Base-by-base conservation (phyloP, 106 monocot genomes). In the Dioscorea zingiberensis region DNA sequence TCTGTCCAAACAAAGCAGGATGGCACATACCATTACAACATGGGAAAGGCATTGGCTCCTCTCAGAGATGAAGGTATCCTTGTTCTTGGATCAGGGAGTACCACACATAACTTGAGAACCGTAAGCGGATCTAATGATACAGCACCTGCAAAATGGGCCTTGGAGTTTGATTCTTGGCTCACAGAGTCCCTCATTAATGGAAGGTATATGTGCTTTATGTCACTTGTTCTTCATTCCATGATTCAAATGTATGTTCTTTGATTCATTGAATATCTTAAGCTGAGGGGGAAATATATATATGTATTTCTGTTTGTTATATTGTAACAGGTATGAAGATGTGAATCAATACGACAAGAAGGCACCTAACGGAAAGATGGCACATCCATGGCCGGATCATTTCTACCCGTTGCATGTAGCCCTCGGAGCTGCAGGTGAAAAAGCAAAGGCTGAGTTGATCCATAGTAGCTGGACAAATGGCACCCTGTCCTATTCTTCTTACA, bases 371-470 rank as follows among this genome's bases (percentile, higher is more conserved):
- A 87, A 70, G 58, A 69, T 26, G 71, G 84, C 85, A 6, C 87
- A 93, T 54, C 92, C 92, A 2, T 74, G 65, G 74, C 92, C 87
- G 0, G 92, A 93, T 15, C 92, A 93, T 48, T 74, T 93, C 64
- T 80, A 74, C 63, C 92, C 92, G 14, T 57, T 93, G 38, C 84
- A 93, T 62, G 82, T 93, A 3, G 87, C 88, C 13, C 84, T 93
- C 18, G 87, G 92, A 8, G 92, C 87, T 6, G 92, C 87, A 2
- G 87, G 85, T 0, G 74, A 72, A 7, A 47, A 17, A 8, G 76
- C 82, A 11, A 79, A 73, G 58, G 76, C 82, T 22, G 79, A 87
- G 30, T 49, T 77, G 46, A 84, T 93, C 65, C 87, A 93, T 26
- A 30, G 64, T 48, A 85, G 92, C 74, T 85, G 84, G 84, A 59